phyloP scores from a whole-genome alignment of 257 asterid genomes.

The Gentiana straminea region DNA sequence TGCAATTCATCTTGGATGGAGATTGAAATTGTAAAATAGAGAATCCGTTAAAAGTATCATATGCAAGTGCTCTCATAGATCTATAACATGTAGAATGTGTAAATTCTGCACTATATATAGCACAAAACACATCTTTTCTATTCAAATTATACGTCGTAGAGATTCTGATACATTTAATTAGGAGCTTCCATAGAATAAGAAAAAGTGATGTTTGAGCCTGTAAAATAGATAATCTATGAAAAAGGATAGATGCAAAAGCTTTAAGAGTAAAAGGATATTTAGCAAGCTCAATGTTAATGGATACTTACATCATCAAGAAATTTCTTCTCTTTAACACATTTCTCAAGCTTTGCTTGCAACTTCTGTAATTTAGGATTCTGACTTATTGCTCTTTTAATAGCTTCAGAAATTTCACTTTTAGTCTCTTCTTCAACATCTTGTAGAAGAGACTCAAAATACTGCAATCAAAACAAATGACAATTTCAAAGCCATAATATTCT shows the following conservation, averaged over 20 bases:
- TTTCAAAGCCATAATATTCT: constrained; percentile 15
- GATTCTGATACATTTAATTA: too few relatives aligned
- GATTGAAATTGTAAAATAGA: too few relatives aligned
- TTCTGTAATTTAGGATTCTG: constrained; percentile 69
- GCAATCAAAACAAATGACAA: constrained; percentile 22
- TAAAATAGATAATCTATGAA: background rate
- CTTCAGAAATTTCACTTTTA: constrained; percentile 46
- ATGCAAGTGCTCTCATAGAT: too few relatives aligned
- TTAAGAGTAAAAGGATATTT: background rate
- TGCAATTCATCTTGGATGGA: too few relatives aligned
- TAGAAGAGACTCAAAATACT: constrained; percentile 82
- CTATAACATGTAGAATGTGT: too few relatives aligned
- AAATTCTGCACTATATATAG: too few relatives aligned
- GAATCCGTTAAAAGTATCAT: too few relatives aligned
- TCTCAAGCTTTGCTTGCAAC: constrained; percentile 58
- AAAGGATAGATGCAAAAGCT: background rate
- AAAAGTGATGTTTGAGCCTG: too few relatives aligned
- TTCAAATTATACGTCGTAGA: background rate
- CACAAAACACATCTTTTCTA: background rate
- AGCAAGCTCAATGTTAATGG: background rate
- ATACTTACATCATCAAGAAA: constrained; percentile 75
- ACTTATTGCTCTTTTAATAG: constrained; percentile 62
- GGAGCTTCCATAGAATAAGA: too few relatives aligned
- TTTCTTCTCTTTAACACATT: constrained; percentile 49
- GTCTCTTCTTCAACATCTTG: constrained; percentile 68